phyloP scores from a whole-genome alignment of 2,329 filamentous ascomycete species.

The Hymenoscyphus fraxineus region DNA sequence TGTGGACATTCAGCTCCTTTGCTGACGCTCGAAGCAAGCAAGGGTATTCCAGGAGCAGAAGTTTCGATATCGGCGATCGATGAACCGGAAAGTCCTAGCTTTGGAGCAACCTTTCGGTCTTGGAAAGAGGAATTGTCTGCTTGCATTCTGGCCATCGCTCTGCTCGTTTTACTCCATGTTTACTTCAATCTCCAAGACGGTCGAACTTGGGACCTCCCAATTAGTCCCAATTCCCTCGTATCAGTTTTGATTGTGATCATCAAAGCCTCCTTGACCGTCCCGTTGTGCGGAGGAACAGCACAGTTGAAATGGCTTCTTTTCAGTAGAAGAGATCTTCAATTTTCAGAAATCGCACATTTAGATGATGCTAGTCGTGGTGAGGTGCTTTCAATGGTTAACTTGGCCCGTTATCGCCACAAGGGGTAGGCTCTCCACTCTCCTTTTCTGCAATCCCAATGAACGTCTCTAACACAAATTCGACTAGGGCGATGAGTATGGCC shows the following conservation, averaged over 20 bases:
- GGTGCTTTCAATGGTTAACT: background rate
- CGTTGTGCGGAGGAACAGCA: background rate
- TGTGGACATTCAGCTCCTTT: background rate
- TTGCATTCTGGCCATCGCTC: background rate
- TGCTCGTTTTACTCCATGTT: background rate
- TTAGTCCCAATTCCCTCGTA: background rate
- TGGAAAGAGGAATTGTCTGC: background rate
- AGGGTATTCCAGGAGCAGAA: background rate
- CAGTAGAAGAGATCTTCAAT: background rate
- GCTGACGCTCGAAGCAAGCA: background rate
- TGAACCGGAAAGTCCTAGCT: background rate
- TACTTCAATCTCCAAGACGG: background rate
- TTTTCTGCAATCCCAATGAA: background rate
- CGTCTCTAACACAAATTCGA: background rate
- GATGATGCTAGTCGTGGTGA: background rate
- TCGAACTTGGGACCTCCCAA: background rate
- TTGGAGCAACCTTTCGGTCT: background rate
- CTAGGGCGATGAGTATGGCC: no score
- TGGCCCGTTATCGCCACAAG: background rate
- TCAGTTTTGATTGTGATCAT: background rate
- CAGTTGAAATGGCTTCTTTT: background rate
- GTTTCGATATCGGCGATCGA: background rate
- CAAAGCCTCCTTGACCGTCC: background rate
- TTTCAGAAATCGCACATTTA: background rate
- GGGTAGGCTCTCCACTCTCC: background rate